Base-by-base conservation (phyloP, 1,139 yeast species). In the Yamadazyma jaroonii region DNA sequence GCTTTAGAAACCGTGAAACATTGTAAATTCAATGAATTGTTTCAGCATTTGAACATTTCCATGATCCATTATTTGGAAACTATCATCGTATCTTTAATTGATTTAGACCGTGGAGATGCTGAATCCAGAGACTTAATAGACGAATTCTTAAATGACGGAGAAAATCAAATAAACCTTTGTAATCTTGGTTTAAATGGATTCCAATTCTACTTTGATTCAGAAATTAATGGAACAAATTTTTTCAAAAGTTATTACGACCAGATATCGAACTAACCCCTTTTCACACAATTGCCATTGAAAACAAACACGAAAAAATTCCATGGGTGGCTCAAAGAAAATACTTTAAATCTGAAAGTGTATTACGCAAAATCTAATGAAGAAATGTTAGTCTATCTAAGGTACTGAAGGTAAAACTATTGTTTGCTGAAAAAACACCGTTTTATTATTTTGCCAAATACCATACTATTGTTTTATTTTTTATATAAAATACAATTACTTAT, bases 91-190 rank as follows among this genome's bases (percentile, higher is more conserved):
- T 51, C 48, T 20, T 48, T 67, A 52, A 50, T 62, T 29, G 61
- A 62, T 38, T 56, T 71, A 39, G 57, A 67, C 43, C 47, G 77
- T 21, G 77, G 76, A 1, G 57, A 69, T 45, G 76, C 77, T 1
- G 77, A 71, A 45, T 44, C 57, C 32, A 44, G 56, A 9, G 58
- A 53, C 9, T 49, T 64, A 12, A 56, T 50, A 11, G 57, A 59
- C 7, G 57, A 59, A 9, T 66, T 59, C 30, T 50, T 59, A 37
- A 54, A 52, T 34, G 73, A 66, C 35, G 71, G 70, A 9, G 62
- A 55, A 40, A 46, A 50, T 10, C 46, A 38, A n/a, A 52, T 58
- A 25, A 50, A 52, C 21, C 49, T 67, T 34, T 49, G 32, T 6
- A 62, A 59, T 40, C 47, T 68, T 35, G 43, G 56, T 14, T 37